Evolutionary conservation across 805 yeast genomes (phyloP).

Genomic region (Millerozyma acaciae): DNA sequence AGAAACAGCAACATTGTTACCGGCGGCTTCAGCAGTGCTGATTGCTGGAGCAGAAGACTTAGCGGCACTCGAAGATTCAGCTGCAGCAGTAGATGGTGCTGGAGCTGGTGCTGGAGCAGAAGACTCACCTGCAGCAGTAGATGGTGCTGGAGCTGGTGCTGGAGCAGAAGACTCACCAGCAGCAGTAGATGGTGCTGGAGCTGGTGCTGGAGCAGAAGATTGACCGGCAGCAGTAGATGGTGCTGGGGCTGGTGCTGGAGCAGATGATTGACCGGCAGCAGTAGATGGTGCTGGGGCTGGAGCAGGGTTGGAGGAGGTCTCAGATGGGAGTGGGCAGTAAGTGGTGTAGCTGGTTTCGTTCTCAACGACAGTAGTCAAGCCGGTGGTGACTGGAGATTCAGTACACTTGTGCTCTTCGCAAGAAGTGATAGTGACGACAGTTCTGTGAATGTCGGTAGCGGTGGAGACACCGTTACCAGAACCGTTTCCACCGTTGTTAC

Average conservation of each 20-base stretch:
- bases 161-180: not conserved
- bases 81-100: conserved; percentile 2
- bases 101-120: not conserved
- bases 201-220: conserved; percentile 1
- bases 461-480: conserved; percentile 3
- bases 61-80: conserved; percentile 1
- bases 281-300: conserved; percentile 3
- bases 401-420: conserved; percentile 30
- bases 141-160: not conserved
- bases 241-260: conserved; percentile 2
- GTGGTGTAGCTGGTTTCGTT: conserved; percentile 31
- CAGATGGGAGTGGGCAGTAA: conserved; percentile 27
- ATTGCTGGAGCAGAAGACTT: conserved; percentile 1
- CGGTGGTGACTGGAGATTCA: conserved; percentile 26
- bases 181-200: conserved; percentile 1
- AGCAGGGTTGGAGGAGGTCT: not conserved
- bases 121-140: not conserved
- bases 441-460: conserved; percentile 15
- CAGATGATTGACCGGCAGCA: not conserved
- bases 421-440: conserved; percentile 31
- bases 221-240: not conserved
- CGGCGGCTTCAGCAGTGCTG: conserved; percentile 5
- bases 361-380: conserved; percentile 21
- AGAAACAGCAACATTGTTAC: conserved; percentile 2
- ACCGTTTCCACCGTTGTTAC: not conserved